A percentile compares a stretch with the other conserved stretches of the same genome.
Conservation (phyloP, 2,329 filamentous ascomycete species). For the Daldinia sp. region DNA sequence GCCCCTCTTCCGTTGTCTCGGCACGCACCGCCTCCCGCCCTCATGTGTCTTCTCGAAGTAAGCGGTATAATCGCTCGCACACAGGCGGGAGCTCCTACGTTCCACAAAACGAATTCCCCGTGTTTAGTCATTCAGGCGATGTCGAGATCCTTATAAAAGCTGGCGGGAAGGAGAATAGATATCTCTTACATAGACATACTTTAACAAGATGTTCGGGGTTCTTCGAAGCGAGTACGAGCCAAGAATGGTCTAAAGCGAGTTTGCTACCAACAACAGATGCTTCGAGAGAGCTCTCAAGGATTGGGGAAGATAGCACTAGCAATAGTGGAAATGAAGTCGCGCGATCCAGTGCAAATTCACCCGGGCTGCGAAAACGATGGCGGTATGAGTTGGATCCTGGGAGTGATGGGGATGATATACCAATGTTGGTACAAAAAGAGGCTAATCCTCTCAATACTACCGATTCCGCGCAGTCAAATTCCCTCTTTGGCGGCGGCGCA, state of each 20-base stretch:
- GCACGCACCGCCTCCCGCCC: conserved; percentile 68
- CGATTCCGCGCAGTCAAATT: conserved; percentile 47
- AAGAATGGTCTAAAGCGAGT: conserved; percentile 72
- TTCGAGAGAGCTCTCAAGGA: conserved; percentile 59
- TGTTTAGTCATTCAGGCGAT: conserved; percentile 90
- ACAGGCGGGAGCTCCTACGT: conserved; percentile 74
- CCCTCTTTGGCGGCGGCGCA: conserved; percentile 68
- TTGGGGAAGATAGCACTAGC: conserved; percentile 57
- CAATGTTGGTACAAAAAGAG: conserved; percentile 87
- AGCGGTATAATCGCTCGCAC: conserved; percentile 83
- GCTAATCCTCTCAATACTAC: conserved; percentile 41
- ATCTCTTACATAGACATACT: conserved; percentile 87
- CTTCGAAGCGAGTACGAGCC: conserved; percentile 85
- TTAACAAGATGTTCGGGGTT: conserved; percentile 91
- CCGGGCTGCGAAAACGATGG: conserved; percentile 71
- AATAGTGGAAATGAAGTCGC: conserved; percentile 48
- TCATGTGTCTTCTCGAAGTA: conserved; percentile 58
- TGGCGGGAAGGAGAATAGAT: conserved; percentile 77
- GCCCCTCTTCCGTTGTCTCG: conserved; percentile 69
- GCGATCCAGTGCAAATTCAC: conserved; percentile 49
- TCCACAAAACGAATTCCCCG: conserved; percentile 88
- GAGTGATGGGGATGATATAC: conserved; percentile 75
- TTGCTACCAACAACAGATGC: conserved; percentile 46
- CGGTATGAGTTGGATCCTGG: conserved; percentile 87
- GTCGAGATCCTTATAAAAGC: conserved; percentile 81